Evolutionary conservation across 1,284 basidiomycete species (phyloP), one percentile per base, ranked within the genome.

Genomic region (Inonotus hispidus): DNA sequence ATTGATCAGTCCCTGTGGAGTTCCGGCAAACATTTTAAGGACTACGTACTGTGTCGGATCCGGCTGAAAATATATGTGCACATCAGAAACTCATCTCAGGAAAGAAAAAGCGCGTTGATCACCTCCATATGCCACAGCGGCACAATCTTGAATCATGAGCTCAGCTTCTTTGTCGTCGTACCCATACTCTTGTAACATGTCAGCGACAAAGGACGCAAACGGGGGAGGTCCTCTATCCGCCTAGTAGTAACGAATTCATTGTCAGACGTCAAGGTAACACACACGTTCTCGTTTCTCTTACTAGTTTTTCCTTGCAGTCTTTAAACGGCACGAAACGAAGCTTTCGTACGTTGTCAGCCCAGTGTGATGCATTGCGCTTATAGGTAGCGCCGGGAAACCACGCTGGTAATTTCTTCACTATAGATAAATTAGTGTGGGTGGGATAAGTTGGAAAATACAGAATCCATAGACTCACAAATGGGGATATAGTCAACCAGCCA

Each of bases 311-410:
- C 56, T 53, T 53, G 25, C 46, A 3, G n/a, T 23, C 50, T 10
- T 19, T 23, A 21, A 52, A 53, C 14, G 39, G 46, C 8, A 27
- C 21, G 29, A 39, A 37, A 10, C 45, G n/a, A 37, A 61, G 55
- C 27, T 54, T 43, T 7, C 39, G 38, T 25, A 52, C 23, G 23
- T 52, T 29, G 8, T 25, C 32, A 13, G 46, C 29, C 79, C 83
- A 85, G 50, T 73, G 70, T 50, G 73, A 73, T 0, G 85, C 85
- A 60, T 72, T 79, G 60, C 66, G 72, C 67, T 82, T 80, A 74
- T 86, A 88, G 13, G 73, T 73, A 13, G 84, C 81, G 25, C 86
- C 85, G 29, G 86, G 86, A 64, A 86, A 76, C 85, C 86, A 88
- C 10, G 74, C 71, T 16, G 86, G 86, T 52, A 87, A 66, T 64